phyloP scores from a whole-genome alignment of 345 rosid species.

The Eucalyptus sp. region DNA sequence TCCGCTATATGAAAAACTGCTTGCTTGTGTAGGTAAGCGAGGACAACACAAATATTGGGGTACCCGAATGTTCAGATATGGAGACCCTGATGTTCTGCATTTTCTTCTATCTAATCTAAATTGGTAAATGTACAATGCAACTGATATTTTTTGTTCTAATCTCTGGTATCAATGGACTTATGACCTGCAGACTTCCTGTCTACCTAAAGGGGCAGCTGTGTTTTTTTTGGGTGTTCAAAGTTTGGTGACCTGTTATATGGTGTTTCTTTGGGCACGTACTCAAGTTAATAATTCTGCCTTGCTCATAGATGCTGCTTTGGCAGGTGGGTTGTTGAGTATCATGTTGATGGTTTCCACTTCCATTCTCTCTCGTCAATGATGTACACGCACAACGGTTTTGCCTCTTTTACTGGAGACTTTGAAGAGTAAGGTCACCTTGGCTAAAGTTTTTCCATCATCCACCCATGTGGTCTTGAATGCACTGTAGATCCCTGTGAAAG shows the following conservation, averaged over 20 bases:
- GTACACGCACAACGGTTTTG: constrained; percentile 93
- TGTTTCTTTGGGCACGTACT: neutral
- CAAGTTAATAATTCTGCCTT: neutral
- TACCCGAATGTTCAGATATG: constrained; percentile 94
- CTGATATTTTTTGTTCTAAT: neutral
- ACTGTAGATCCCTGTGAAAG: neutral
- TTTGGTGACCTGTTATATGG: neutral
- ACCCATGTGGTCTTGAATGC: neutral
- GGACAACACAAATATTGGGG: constrained; percentile 98
- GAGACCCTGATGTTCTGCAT: constrained; percentile 81
- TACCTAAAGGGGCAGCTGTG: neutral
- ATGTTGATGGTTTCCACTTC: constrained; percentile 88
- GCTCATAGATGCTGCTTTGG: constrained; percentile 10
- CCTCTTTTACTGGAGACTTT: constrained; percentile 59
- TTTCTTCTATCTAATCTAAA: constrained; percentile 87
- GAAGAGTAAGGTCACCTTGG: constrained; percentile 61
- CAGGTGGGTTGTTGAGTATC: constrained; percentile 96
- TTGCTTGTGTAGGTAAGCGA: constrained; percentile 60
- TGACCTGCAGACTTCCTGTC: neutral
- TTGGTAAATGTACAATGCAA: constrained; percentile 45
- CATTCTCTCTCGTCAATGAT: constrained; percentile 95
- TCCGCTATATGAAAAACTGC: neutral
- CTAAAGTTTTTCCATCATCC: neutral
- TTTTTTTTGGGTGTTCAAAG: neutral
- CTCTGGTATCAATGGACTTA: neutral